phyloP scores from a whole-genome alignment of 2,329 filamentous ascomycete genomes.

The Penicillium freii region DNA sequence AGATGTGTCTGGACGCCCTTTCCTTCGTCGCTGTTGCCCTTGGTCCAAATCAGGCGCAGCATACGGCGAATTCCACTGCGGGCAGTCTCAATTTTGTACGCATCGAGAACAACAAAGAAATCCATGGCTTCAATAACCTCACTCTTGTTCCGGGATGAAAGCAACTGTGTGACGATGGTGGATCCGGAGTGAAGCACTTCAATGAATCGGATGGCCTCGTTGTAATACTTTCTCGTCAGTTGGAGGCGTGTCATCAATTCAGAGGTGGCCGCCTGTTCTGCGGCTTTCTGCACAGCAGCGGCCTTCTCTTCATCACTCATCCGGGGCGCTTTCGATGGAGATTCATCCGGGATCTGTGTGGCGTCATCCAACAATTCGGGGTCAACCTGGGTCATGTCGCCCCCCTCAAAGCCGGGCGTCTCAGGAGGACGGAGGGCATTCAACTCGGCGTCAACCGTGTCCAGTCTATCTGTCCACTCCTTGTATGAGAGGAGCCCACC shows the following conservation, averaged over 20 bases:
- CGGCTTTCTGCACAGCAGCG: slow-evolving; percentile 71
- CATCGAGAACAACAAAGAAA: slow-evolving; percentile 92
- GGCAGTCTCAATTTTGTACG: slow-evolving; percentile 92
- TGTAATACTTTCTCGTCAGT: slow-evolving; percentile 83
- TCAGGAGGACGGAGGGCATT: slow-evolving; percentile 74
- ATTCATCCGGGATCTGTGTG: slow-evolving; percentile 68
- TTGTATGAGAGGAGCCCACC: slow-evolving; percentile 79
- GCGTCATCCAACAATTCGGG: slow-evolving; percentile 80
- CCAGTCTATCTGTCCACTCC: slow-evolving; percentile 80
- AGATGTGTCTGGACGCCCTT: slow-evolving; percentile 96
- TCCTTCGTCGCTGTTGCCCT: slow-evolving; percentile 97
- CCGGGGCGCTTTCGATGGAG: slow-evolving; percentile 62
- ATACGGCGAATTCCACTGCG: slow-evolving; percentile 90
- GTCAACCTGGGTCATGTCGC: slow-evolving; percentile 68
- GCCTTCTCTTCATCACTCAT: slow-evolving; percentile 79
- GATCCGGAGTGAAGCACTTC: slow-evolving; percentile 84
- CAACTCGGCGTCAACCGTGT: slow-evolving; percentile 79
- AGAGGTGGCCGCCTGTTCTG: slow-evolving; percentile 82
- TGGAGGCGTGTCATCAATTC: slow-evolving; percentile 86
- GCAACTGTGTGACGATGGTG: slow-evolving; percentile 75
- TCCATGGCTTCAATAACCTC: slow-evolving; percentile 99
- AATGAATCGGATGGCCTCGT: slow-evolving; percentile 91
- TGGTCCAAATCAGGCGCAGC: slow-evolving; percentile 97
- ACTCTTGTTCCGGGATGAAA: slow-evolving; percentile 95
- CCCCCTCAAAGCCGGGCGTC: slow-evolving; percentile 69